A percentile compares a stretch with the other conserved stretches of the same genome.
Evolutionary conservation across 805 yeast species (phyloP).

Genomic region (Starmerella tilneyi): DNA sequence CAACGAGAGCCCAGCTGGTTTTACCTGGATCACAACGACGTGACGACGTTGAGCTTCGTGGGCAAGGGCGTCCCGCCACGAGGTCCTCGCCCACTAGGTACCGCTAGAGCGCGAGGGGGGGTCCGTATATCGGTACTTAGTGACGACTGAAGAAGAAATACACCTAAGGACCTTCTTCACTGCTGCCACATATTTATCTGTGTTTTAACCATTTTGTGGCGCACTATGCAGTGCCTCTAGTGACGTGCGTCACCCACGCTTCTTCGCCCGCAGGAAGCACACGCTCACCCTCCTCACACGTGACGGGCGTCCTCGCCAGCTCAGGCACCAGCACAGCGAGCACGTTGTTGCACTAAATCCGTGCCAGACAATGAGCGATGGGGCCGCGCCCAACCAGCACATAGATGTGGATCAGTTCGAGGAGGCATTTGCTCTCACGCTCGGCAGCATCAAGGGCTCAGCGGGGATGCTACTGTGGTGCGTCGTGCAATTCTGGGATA

Average conservation of each 20-base stretch:
- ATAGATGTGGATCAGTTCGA: constrained; percentile 12
- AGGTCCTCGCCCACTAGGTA: too few relatives aligned
- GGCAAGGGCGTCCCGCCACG: constrained; percentile 7
- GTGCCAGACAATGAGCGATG: background rate
- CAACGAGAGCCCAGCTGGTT: background rate
- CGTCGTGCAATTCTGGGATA: constrained; percentile 9
- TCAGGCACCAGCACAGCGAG: background rate
- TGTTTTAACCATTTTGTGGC: too few relatives aligned
- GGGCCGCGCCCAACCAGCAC: background rate
- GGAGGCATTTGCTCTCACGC: constrained; percentile 14
- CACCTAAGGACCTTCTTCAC: too few relatives aligned
- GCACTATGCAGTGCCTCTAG: too few relatives aligned
- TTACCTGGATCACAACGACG: background rate
- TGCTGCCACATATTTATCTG: too few relatives aligned
- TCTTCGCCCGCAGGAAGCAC: too few relatives aligned
- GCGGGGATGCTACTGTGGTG: constrained; percentile 18
- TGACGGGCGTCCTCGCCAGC: background rate
- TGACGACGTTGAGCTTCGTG: background rate
- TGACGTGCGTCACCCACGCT: too few relatives aligned
- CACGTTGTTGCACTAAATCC: background rate
- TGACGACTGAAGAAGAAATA: background rate
- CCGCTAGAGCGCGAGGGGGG: too few relatives aligned
- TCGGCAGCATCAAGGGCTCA: constrained; percentile 18
- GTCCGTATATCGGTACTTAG: too few relatives aligned
- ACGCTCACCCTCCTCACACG: background rate